Evolutionary conservation across 2,329 filamentous ascomycete genomes (phyloP).

Genomic region (Alternaria solani): DNA sequence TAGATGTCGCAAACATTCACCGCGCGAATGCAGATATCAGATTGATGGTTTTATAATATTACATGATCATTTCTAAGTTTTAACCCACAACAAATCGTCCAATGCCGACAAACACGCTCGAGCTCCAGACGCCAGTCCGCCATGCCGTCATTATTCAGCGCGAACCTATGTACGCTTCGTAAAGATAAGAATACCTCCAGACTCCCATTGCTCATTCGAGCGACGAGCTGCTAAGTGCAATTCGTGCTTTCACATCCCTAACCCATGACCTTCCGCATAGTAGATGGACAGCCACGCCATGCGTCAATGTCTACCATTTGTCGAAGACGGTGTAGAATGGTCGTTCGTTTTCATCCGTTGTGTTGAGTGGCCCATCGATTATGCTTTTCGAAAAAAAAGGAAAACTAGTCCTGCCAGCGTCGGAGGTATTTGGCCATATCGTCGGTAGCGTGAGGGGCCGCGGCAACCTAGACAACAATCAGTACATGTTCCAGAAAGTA

Average conservation of each 20-base stretch:
- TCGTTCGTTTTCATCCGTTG: not conserved
- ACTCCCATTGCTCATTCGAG: not conserved
- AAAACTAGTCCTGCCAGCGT: slow-evolving; percentile 65
- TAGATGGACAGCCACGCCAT: not conserved
- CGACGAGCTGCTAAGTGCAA: not conserved
- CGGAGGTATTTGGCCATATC: slow-evolving; percentile 67
- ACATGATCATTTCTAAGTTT: slow-evolving; percentile 18
- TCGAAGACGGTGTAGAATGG: not conserved
- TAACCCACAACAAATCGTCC: slow-evolving; percentile 1
- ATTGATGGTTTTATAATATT: slow-evolving; percentile 9
- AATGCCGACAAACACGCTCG: slow-evolving; percentile 5
- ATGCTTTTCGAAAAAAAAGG: not conserved
- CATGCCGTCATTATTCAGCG: slow-evolving; percentile 2
- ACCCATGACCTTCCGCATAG: not conserved
- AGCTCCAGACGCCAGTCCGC: slow-evolving; percentile 19
- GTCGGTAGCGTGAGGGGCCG: slow-evolving; percentile 59
- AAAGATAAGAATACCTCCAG: not conserved
- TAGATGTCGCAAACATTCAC: not conserved
- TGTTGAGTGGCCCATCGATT: not conserved
- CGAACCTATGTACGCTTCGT: not conserved
- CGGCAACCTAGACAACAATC: slow-evolving; percentile 57
- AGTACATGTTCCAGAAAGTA: slow-evolving; percentile 15
- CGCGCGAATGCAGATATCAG: not conserved
- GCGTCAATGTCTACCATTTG: not conserved
- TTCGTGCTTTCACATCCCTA: not conserved